These are phyloP conservation scores for Puccinia polysora DNA, from an alignment of 1,284 basidiomycete species.

Conservation along the genomic window DNA sequence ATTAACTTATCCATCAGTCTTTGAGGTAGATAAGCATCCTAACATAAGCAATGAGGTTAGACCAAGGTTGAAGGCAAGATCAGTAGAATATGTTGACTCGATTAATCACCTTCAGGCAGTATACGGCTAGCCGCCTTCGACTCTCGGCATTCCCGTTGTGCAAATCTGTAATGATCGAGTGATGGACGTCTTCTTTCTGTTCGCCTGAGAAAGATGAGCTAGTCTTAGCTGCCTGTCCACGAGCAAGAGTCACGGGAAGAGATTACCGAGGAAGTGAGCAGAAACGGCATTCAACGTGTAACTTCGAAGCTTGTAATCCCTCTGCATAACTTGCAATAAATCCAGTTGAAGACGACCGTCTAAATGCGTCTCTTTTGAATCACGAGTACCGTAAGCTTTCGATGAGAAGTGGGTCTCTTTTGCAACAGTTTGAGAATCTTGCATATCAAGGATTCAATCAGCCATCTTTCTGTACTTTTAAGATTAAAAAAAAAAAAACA, in stretches of 20 bases:
- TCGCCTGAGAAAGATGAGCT: conserved; percentile 58
- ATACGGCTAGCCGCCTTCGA: conserved; percentile 79
- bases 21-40: conserved; percentile 96
- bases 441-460: no score
- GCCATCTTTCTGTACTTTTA: no score
- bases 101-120: conserved; percentile 76
- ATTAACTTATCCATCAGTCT: conserved; percentile 89
- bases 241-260: background rate
- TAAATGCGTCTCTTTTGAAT: conserved; percentile 82
- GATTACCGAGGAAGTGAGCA: conserved; percentile 72
- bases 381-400: conserved; percentile 88
- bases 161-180: conserved; percentile 91
- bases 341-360: conserved; percentile 89
- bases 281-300: conserved; percentile 95
- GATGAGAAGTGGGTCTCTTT: conserved; percentile 94
- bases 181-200: conserved; percentile 94
- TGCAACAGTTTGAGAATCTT: conserved; percentile 70
- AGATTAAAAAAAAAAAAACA: conserved; percentile 16
- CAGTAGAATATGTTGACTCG: background rate
- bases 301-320: conserved; percentile 88
- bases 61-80: background rate
- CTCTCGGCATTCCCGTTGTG: conserved; percentile 92
- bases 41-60: background rate
- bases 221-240: background rate
- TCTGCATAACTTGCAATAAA: conserved; percentile 89